Evolutionary conservation across 768 basidiomycete genomes (phyloP), one percentile per base, ranked within the genome.

Genomic region (Naganishia friedmannii): DNA sequence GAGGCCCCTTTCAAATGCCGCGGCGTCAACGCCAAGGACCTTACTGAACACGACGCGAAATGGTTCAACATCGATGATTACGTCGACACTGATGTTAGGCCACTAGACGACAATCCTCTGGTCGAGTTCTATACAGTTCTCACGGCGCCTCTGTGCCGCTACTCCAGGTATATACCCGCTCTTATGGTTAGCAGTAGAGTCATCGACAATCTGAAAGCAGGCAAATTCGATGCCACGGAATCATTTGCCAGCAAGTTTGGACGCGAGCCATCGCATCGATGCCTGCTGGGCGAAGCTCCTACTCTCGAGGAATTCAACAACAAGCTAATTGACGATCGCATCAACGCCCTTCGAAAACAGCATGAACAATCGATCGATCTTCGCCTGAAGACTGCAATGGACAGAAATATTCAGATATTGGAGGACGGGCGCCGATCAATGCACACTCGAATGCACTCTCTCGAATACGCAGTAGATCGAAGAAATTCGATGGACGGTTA

Each of bases 11-110:
- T 10, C 45, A 19, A 8, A 3, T 4, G 23, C 39, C 37, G 60
- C 9, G 53, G 53, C 29, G 46, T 31, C 37, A 31, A 39, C 32
- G 60, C 65, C 8, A 68, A 69, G 9, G 77, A 78, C 13, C 69
- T 71, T 39, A 32, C 67, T 2, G n/a, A 65, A 0, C 75, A 78
- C 0, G 74, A 80, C 19, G 70, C 66, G 1, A 66, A 67, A 5
- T 96, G 93, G 93, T 83, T 88, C 73, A 88, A 94, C 77, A 75
- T 82, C 34, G 87, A 91, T 72, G 94, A 98, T 76, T 96, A 89
- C 77, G 84, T 90, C 55, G 92, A 96, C 77, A 84, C 87, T 0
- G 88, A 89, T 74, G 89, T 89, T 86, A 79, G 83, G 2, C 83
- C 88, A 0, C 76, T 83, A 8, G 83, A 85, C 48, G 70, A 76